A percentile compares a stretch with the other conserved stretches of the same genome.
phyloP scores from a whole-genome alignment of 108 stramenopile species.

The Skeletonema marinoi region DNA sequence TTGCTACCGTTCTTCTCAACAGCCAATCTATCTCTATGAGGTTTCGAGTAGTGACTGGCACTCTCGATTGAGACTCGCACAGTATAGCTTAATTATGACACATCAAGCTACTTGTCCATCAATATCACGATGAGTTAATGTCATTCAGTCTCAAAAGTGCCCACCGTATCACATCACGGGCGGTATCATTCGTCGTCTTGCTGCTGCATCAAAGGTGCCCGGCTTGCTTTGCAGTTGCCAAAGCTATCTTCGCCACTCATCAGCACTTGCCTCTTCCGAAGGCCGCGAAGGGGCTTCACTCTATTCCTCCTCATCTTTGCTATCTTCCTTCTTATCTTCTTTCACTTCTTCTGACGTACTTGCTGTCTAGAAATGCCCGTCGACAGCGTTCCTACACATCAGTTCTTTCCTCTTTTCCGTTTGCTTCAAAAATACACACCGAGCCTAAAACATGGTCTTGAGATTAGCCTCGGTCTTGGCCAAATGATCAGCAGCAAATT shows the following conservation, averaged over 20 bases:
- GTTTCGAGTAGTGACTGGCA: no score
- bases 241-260: slow-evolving; percentile 36
- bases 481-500: slow-evolving; percentile 22
- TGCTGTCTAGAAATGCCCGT: slow-evolving; percentile 17
- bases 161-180: no score
- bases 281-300: background rate
- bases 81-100: no score
- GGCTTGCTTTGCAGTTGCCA: slow-evolving; percentile 31
- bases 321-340: background rate
- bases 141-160: no score
- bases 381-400: slow-evolving; percentile 7
- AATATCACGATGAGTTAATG: no score
- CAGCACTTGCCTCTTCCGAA: slow-evolving; percentile 20
- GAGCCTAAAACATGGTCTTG: slow-evolving; percentile 26
- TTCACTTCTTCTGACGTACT: slow-evolving; percentile 16
- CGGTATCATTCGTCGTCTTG: no score
- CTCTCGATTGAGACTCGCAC: no score
- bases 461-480: slow-evolving; percentile 25
- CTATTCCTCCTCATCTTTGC: background rate
- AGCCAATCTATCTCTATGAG: no score
- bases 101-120: no score
- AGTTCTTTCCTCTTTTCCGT: slow-evolving; percentile 34
- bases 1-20: no score
- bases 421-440: slow-evolving; percentile 26
- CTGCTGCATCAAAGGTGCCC: background rate